These are phyloP conservation scores for Nitzschia putrida DNA, from an alignment of 108 stramenopile species.

Conservation along the genomic window DNA sequence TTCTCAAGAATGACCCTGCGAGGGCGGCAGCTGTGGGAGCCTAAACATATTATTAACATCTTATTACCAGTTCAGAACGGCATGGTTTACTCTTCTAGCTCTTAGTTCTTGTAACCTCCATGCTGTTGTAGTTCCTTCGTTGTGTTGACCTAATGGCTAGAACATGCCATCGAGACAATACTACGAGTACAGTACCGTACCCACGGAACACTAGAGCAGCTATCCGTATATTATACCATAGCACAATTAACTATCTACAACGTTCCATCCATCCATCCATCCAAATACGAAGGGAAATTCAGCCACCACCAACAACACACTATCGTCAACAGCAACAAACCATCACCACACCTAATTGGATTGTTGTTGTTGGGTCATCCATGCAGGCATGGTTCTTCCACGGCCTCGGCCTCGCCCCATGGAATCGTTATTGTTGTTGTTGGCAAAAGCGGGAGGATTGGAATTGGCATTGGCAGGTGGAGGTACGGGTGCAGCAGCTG, in stretches of 20 bases:
- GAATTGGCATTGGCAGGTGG: neutral
- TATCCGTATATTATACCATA: too few relatives aligned
- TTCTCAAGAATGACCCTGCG: conserved; percentile 84
- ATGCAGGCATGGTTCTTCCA: conserved; percentile 38
- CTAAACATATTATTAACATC: conserved; percentile 1
- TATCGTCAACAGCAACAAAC: too few relatives aligned
- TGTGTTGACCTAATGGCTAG: too few relatives aligned
- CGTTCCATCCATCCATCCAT: too few relatives aligned
- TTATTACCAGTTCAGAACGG: neutral
- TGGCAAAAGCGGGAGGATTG: neutral
- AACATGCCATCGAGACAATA: too few relatives aligned
- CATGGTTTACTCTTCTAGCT: neutral
- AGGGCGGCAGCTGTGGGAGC: conserved; percentile 67
- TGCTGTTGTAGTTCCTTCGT: neutral
- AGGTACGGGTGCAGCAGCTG: neutral
- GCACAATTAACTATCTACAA: too few relatives aligned
- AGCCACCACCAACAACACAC: neutral
- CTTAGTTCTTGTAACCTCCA: neutral
- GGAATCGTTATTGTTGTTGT: conserved; percentile 3
- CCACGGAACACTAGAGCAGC: too few relatives aligned
- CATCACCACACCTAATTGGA: neutral
- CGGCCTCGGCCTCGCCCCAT: conserved; percentile 40
- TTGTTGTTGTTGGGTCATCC: conserved; percentile 46
- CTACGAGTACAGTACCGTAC: too few relatives aligned
- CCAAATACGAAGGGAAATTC: neutral